Base-by-base conservation (phyloP, 2,329 filamentous ascomycete species). In the Claviceps sorghi region DNA sequence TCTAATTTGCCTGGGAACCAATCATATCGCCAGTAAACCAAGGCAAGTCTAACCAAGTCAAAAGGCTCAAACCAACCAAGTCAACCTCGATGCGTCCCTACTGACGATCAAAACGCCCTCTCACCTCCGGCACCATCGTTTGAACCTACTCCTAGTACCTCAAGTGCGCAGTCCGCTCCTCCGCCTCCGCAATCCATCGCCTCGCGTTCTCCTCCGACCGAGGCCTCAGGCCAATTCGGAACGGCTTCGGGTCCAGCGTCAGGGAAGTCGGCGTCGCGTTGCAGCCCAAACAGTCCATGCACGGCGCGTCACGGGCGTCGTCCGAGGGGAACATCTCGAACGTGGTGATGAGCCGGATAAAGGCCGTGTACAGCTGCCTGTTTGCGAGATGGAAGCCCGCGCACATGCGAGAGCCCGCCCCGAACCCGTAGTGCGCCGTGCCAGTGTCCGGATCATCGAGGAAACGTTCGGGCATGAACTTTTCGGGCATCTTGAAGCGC, bases 401-500 rank as follows among this genome's bases (percentile, higher is more conserved):
- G 59, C 80, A 84, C 74, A 83, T 82, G 40, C 80, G 71, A 2
- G 75, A 77, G 2, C 81, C 80, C 0, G 80, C 79, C 2, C 81
- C 80, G 55, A 80, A 84, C 10, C 69, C 77, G 58, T 79, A 82
- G 59, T 83, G 80, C 0, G 76, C 77, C 1, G 79, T 81, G 8
- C 79, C 79, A 0, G 68, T 48, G 70, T 67, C 76, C 22, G 67
- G 70, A 50, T 80, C 72, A 50, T 73, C 65, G 11, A 89, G 69
- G 61, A 84, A 89, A 29, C 85, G 77, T 57, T 88, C 84, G 0
- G 84, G 82, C n/a, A 79, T 70, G 64, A 89, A 88, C 7, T 70
- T 66, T 30, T 74, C 56, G 0, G 85, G 78, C 30, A 78, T 64
- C 56, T 80, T 77, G 70, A 87, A 89, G 62, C 87, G 84, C 0